Conservation (phyloP, 208 protist genomes). For the Wallacemonas rigidus region DNA sequence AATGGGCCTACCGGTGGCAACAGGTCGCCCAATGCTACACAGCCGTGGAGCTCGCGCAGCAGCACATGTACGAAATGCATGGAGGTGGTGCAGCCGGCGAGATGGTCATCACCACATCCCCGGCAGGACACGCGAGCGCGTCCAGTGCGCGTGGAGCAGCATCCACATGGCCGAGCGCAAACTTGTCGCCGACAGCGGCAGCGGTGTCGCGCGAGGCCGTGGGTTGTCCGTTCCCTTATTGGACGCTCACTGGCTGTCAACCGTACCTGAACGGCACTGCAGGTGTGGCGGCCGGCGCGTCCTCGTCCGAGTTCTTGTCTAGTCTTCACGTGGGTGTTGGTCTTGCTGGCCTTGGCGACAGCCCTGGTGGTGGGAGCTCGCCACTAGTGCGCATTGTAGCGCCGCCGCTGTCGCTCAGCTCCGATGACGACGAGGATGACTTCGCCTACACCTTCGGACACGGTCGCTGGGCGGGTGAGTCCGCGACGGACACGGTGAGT, state of each 20-base stretch:
- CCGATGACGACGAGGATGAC: conserved; percentile 27
- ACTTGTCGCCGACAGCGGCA: too few species aligned
- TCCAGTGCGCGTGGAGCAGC: not conserved
- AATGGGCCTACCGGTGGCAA: conserved; percentile 83
- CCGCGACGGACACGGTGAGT: conserved; percentile 3
- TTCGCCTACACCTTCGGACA: conserved; percentile 23
- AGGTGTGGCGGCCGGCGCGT: too few species aligned
- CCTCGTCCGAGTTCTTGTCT: too few species aligned
- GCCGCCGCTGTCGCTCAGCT: conserved; percentile 3
- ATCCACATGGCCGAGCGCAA: too few species aligned
- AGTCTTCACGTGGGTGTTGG: not conserved
- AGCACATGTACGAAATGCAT: not conserved
- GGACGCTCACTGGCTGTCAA: not conserved
- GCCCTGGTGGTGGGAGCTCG: not conserved
- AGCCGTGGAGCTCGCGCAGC: conserved; percentile 19
- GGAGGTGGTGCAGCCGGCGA: conserved; percentile 9
- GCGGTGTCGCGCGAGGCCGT: too few species aligned
- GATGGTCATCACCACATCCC: conserved; percentile 3
- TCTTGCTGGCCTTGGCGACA: not conserved
- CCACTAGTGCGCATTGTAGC: conserved; percentile 1
- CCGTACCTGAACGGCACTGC: too few species aligned
- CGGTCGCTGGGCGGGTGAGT: conserved; percentile 23
- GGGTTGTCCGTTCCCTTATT: not conserved
- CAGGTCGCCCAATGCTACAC: conserved; percentile 24
- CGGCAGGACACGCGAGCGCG: not conserved